phyloP scores from a whole-genome alignment of 805 yeast species.

The Myxozyma geophila region DNA sequence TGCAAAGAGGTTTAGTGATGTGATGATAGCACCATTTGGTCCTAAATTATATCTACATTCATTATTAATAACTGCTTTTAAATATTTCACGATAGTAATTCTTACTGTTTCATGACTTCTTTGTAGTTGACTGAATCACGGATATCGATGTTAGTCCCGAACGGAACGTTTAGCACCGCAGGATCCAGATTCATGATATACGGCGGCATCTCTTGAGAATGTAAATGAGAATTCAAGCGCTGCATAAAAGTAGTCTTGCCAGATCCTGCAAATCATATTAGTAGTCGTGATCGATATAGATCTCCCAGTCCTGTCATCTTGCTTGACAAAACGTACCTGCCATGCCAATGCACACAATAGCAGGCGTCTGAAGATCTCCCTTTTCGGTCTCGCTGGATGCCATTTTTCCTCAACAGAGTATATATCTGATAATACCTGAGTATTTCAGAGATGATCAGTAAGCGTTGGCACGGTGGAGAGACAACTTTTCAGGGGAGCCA shows the following conservation, averaged over 20 bases:
- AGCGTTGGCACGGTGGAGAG: not conserved
- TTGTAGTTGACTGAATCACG: conserved; percentile 94
- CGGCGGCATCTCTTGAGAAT: conserved; percentile 69
- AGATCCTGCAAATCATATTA: conserved; percentile 50
- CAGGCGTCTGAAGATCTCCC: conserved; percentile 46
- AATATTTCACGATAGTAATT: not conserved
- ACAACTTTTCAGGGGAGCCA: conserved; percentile 12
- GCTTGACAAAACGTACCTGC: conserved; percentile 43
- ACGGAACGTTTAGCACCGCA: conserved; percentile 92
- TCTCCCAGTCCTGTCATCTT: not conserved
- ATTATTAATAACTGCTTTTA: not conserved
- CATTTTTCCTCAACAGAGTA: not conserved
- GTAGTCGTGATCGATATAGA: not conserved
- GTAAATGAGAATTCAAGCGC: conserved; percentile 85
- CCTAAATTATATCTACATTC: conserved; percentile 69
- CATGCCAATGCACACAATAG: conserved; percentile 57
- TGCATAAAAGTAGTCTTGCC: conserved; percentile 99
- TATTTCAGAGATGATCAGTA: not conserved
- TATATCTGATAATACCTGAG: not conserved
- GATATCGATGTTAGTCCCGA: conserved; percentile 91
- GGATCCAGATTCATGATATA: conserved; percentile 95
- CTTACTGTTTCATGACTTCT: conserved; percentile 87
- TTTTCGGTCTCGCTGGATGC: conserved; percentile 1
- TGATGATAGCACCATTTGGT: conserved; percentile 98
- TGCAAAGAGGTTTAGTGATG: conserved; percentile 86